Conservation (phyloP, 805 yeast species). For the Candida hungchunana region DNA sequence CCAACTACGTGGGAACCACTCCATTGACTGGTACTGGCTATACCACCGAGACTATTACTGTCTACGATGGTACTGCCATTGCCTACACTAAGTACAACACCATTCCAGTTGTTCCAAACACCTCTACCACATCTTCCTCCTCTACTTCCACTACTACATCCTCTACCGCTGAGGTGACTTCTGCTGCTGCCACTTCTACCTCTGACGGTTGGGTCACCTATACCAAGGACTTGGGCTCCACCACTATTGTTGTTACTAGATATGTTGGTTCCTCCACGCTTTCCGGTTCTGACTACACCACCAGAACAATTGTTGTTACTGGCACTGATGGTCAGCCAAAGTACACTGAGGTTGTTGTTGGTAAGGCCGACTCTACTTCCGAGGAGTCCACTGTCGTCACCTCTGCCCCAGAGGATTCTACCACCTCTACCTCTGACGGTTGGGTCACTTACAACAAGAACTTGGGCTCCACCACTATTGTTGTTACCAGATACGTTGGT, state of each 20-base stretch:
- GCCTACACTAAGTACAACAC: not conserved
- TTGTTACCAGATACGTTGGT: slow-evolving; percentile 5
- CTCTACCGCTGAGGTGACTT: not conserved
- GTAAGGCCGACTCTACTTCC: not conserved
- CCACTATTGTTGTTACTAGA: slow-evolving; percentile 2
- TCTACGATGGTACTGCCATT: not conserved
- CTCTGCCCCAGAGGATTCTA: not conserved
- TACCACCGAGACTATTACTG: slow-evolving; percentile 1
- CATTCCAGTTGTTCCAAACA: not conserved
- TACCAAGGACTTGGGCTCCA: slow-evolving; percentile 2
- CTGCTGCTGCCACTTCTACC: no score
- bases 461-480: slow-evolving; percentile 4
- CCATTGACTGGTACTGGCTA: slow-evolving; percentile 1
- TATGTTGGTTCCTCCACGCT: slow-evolving; percentile 1
- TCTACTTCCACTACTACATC: not conserved
- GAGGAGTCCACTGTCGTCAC: not conserved
- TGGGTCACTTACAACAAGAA: slow-evolving; percentile 6
- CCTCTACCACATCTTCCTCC: not conserved
- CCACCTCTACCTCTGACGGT: not conserved
- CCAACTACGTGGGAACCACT: slow-evolving; percentile 1
- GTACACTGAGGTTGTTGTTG: no score
- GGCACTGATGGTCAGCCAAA: not conserved
- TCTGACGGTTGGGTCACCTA: no score
- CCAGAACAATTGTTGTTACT: not conserved
- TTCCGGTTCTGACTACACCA: slow-evolving; percentile 3